A percentile compares a stretch with the other conserved stretches of the same genome.
Conservation (phyloP, 352 stramenopile species). For the Globisporangium cylindrosporum region DNA sequence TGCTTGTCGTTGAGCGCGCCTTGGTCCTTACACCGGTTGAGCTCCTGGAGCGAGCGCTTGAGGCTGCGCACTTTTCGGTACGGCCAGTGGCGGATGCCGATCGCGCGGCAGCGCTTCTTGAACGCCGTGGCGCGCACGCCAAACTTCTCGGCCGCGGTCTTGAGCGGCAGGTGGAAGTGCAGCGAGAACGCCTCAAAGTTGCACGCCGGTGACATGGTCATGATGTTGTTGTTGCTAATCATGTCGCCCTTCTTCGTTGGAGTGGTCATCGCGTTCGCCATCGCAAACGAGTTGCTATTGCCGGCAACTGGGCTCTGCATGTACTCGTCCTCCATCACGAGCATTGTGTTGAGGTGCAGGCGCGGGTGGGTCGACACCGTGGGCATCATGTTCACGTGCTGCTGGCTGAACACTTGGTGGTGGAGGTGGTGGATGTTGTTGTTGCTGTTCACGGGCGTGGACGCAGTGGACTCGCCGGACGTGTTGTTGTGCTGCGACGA, state of each 20-base stretch:
- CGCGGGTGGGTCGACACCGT: slow-evolving; percentile 8
- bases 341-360: slow-evolving; percentile 29
- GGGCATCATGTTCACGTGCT: background rate
- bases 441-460: slow-evolving; percentile 8
- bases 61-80: slow-evolving; percentile 72
- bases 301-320: slow-evolving; percentile 25
- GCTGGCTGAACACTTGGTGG: slow-evolving; percentile 11
- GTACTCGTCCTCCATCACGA: slow-evolving; percentile 37
- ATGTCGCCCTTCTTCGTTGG: slow-evolving; percentile 24
- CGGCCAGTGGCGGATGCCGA: slow-evolving; percentile 71
- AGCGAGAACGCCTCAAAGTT: slow-evolving; percentile 72
- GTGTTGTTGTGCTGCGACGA: slow-evolving; percentile 11
- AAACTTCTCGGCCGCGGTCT: slow-evolving; percentile 70
- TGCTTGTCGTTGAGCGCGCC: slow-evolving; percentile 62
- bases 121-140: slow-evolving; percentile 69
- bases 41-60: slow-evolving; percentile 64
- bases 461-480: slow-evolving; percentile 6
- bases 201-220: slow-evolving; percentile 50
- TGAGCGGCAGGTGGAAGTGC: slow-evolving; percentile 68
- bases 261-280: slow-evolving; percentile 22
- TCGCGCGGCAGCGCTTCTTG: slow-evolving; percentile 72
- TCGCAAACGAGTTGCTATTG: slow-evolving; percentile 18
- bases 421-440: background rate
- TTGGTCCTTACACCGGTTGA: slow-evolving; percentile 54
- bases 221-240: slow-evolving; percentile 21